phyloP scores from a whole-genome alignment of 2,329 filamentous ascomycete species.

The Colletotrichum acutatum region DNA sequence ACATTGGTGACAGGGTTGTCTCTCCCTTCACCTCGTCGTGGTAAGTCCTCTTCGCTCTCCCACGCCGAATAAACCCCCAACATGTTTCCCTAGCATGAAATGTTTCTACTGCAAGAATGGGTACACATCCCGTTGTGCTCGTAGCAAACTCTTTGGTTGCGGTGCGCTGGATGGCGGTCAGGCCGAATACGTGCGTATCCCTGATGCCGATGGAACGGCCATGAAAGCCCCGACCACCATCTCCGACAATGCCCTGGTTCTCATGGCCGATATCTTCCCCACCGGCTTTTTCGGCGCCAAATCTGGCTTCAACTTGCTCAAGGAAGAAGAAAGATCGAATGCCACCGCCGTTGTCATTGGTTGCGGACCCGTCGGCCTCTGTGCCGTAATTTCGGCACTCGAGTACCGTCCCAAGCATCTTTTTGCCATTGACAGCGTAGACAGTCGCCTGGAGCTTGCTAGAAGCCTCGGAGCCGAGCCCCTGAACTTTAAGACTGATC shows the following conservation, averaged over 20 bases:
- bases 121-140: constrained; percentile 80
- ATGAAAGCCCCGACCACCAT: constrained; percentile 76
- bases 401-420: constrained; percentile 80
- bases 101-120: constrained; percentile 89
- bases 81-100: constrained; percentile 58
- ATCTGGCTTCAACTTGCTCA: constrained; percentile 77
- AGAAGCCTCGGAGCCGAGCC: constrained; percentile 81
- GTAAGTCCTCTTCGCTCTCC: constrained; percentile 52
- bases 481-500: constrained; percentile 79
- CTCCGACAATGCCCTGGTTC: constrained; percentile 77
- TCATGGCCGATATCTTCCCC: constrained; percentile 96
- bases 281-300: constrained; percentile 85
- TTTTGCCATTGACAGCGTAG: constrained; percentile 83
- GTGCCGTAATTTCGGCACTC: constrained; percentile 82
- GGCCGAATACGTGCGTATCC: constrained; percentile 85
- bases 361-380: constrained; percentile 87
- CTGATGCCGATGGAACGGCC: constrained; percentile 83
- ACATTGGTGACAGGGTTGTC: constrained; percentile 82
- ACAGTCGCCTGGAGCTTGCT: constrained; percentile 79
- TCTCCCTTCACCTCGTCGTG: constrained; percentile 86
- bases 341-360: constrained; percentile 84
- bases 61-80: background rate
- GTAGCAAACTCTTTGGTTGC: constrained; percentile 77
- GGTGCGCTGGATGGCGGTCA: constrained; percentile 79
- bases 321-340: constrained; percentile 67